Conservation (phyloP, 352 stramenopile genomes). For the Nothophytophthora sp. region DNA sequence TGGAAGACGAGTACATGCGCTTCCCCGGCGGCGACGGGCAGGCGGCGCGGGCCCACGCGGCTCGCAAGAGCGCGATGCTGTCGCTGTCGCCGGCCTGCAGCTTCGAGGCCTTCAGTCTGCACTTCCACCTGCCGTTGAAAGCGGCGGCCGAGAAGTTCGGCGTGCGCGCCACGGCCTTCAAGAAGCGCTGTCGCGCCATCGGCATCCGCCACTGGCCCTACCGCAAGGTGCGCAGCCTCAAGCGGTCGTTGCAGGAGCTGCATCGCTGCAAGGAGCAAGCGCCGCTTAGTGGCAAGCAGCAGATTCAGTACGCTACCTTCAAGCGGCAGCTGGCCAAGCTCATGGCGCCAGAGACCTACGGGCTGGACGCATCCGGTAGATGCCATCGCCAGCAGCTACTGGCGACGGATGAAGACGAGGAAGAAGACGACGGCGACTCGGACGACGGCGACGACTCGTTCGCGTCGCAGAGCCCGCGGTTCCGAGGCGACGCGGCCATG, state of each 20-base stretch:
- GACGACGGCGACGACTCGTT: slow-evolving; percentile 57
- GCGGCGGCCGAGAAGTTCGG: slow-evolving; percentile 73
- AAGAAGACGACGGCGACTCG: slow-evolving; percentile 63
- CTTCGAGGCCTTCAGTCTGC: slow-evolving; percentile 68
- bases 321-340: slow-evolving; percentile 70
- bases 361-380: slow-evolving; percentile 50
- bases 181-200: slow-evolving; percentile 73
- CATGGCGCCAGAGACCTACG: slow-evolving; percentile 67
- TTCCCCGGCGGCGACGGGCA: slow-evolving; percentile 22
- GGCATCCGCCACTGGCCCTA: slow-evolving; percentile 77
- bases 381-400: slow-evolving; percentile 37
- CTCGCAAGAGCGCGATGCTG: slow-evolving; percentile 49
- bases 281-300: slow-evolving; percentile 62
- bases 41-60: slow-evolving; percentile 31
- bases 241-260: slow-evolving; percentile 67
- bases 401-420: slow-evolving; percentile 45
- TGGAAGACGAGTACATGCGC: slow-evolving; percentile 42
- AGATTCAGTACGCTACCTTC: slow-evolving; percentile 56
- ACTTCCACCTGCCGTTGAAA: slow-evolving; percentile 75
- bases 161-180: slow-evolving; percentile 72
- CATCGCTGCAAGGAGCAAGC: slow-evolving; percentile 56
- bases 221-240: slow-evolving; percentile 71
- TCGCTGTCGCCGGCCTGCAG: slow-evolving; percentile 60
- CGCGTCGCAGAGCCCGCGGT: slow-evolving; percentile 45
- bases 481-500: slow-evolving; percentile 30